Base-by-base conservation (phyloP, 208 protist species). In the Trypanosomatidae sp. region DNA sequence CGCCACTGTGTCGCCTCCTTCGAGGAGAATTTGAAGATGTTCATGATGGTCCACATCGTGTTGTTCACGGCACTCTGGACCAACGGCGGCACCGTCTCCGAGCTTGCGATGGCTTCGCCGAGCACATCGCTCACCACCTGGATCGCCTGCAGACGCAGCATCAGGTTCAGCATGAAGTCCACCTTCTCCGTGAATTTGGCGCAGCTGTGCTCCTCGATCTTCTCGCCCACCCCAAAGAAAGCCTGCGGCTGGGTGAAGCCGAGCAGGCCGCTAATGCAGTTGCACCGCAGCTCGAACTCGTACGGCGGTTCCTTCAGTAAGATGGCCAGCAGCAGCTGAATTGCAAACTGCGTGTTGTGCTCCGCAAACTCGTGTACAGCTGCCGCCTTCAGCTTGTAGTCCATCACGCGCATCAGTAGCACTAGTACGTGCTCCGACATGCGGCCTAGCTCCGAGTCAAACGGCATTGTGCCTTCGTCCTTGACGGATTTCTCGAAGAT, bases 341-440 rank as follows among this genome's bases (percentile, higher is more conserved):
- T 88, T 53, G 90, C 91, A 73, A 98, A 98, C 81, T 98, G 94
- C 56, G 85, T 89, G 79, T 96, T 95, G 56, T 86, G 70, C 79
- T 98, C 91, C 0, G 94, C 88, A 75, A 98, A 98, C 81, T 98
- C 92, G 52, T 92, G 88, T 52, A 98, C 91, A 44, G 87, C 89
- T n/a, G 87, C 69, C 33, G 94, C 94, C 80, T 88, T 92, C 19
- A 98, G 83, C 69, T 96, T 92, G 85, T 96, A 98, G 25, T 89
- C 79, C 52, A 84, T 95, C 30, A 95, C 87, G 62, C 94, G 91
- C 86, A 95, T 95, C 62, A 98, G 83, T 49, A 98, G 91, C 71
- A 96, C 94, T 8, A 96, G 86, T 3, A 97, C 91, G 77, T 98
- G 94, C 80, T 98, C 91, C 46, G 91, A 95, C 92, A 98, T 95